These are phyloP conservation scores for Suillus cothurnatus DNA, from an alignment of 768 basidiomycete genomes.

Conservation along the genomic window DNA sequence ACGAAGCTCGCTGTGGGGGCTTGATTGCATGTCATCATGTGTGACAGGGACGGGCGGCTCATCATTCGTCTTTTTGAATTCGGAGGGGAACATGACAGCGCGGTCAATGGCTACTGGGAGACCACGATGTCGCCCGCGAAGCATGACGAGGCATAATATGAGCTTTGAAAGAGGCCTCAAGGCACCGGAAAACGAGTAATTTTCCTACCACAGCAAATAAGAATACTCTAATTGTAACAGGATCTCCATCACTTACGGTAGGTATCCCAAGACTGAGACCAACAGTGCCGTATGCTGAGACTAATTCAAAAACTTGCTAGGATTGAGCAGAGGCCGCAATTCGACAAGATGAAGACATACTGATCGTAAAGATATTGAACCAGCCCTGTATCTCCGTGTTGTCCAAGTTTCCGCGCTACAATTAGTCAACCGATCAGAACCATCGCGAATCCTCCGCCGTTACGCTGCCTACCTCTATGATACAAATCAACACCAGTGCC, in stretches of 20 bases:
- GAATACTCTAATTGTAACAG: not conserved
- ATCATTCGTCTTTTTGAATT: constrained; percentile 43
- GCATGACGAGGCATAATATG: constrained; percentile 85
- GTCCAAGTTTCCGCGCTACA: constrained; percentile 60
- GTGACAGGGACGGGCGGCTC: constrained; percentile 9
- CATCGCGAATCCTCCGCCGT: not conserved
- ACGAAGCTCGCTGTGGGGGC: constrained; percentile 3
- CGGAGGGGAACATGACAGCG: constrained; percentile 78
- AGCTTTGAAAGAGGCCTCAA: constrained; percentile 85
- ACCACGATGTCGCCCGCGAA: constrained; percentile 91
- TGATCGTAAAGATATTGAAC: constrained; percentile 84
- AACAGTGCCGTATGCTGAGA: constrained; percentile 87
- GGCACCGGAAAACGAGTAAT: constrained; percentile 80
- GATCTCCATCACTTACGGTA: constrained; percentile 47
- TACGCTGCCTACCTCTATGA: constrained; percentile 72
- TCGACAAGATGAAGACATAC: constrained; percentile 43
- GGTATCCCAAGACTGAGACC: constrained; percentile 90
- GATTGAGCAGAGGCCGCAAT: not conserved
- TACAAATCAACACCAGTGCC: constrained; percentile 87
- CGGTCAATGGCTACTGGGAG: constrained; percentile 88
- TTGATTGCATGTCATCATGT: constrained; percentile 17
- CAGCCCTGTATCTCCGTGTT: constrained; percentile 56
- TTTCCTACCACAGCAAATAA: constrained; percentile 50
- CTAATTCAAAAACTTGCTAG: constrained; percentile 75
- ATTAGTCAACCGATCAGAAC: constrained; percentile 8